phyloP scores from a whole-genome alignment of 148 eudicot genomes.

The Chenopodium suecicum region DNA sequence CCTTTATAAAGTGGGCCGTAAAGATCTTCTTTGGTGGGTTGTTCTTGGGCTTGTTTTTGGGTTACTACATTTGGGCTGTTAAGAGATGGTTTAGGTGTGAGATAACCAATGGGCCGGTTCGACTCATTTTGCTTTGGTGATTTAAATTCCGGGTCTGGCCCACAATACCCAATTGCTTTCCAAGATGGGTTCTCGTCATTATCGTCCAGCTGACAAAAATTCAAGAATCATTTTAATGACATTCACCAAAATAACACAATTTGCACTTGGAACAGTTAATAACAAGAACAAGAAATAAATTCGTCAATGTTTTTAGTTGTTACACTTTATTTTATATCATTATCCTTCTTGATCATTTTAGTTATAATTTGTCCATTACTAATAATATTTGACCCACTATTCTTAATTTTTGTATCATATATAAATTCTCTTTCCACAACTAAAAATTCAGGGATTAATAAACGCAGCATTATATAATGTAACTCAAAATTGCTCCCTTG shows the following conservation, averaged over 20 bases:
- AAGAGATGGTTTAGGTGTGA: not conserved
- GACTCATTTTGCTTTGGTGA: conserved; percentile 6
- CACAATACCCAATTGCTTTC: conserved; percentile 68
- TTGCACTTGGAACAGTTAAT: not conserved
- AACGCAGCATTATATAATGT: too few relatives aligned
- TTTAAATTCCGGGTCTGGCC: conserved; percentile 58
- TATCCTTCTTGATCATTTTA: too few relatives aligned
- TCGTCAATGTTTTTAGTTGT: too few relatives aligned
- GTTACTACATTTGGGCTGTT: not conserved
- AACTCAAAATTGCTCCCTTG: too few relatives aligned
- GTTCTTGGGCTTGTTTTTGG: conserved; percentile 10
- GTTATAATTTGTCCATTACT: too few relatives aligned
- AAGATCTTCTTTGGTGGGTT: conserved; percentile 26
- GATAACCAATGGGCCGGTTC: not conserved
- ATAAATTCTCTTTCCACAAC: too few relatives aligned
- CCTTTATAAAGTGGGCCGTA: conserved; percentile 60
- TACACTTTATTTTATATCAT: too few relatives aligned
- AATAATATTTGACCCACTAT: too few relatives aligned
- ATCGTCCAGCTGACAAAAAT: conserved; percentile 47
- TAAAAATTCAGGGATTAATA: too few relatives aligned
- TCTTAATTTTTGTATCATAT: too few relatives aligned
- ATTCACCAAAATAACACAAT: not conserved
- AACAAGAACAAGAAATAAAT: not conserved
- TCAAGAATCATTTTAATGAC: not conserved
- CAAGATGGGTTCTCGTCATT: conserved; percentile 53